Evolutionary conservation across 805 yeast genomes (phyloP).

Genomic region (Ogataea chonburiensis): DNA sequence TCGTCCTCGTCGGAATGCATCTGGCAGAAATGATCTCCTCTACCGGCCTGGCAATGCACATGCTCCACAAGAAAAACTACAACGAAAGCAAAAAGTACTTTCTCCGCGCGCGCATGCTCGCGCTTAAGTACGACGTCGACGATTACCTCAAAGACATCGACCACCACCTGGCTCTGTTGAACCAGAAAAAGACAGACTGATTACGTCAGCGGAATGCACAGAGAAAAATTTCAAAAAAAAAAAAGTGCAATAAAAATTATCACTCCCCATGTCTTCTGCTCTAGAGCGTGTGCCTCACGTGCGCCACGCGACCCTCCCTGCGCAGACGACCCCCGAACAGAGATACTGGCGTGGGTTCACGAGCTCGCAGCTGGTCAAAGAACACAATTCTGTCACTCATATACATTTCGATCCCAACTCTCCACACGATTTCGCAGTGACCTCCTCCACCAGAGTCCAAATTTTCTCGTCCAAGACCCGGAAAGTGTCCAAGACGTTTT

Average conservation of each 20-base stretch:
- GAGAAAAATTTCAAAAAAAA: conserved; percentile 10
- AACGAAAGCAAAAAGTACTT: conserved; percentile 17
- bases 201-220: conserved; percentile 2
- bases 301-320: conserved; percentile 75
- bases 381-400: conserved; percentile 87
- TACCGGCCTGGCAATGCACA: conserved; percentile 20
- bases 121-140: conserved; percentile 18
- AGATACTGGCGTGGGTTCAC: conserved; percentile 87
- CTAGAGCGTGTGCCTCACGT: conserved; percentile 62
- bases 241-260: neutral
- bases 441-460: conserved; percentile 88
- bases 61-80: conserved; percentile 10
- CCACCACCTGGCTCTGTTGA: conserved; percentile 8
- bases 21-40: conserved; percentile 21
- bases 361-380: conserved; percentile 87
- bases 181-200: conserved; percentile 2
- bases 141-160: conserved; percentile 21
- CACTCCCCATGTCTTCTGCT: conserved; percentile 69
- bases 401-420: conserved; percentile 81
- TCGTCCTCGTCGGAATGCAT: conserved; percentile 16
- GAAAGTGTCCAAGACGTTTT: conserved; percentile 82
- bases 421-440: conserved; percentile 91
- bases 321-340: conserved; percentile 87
- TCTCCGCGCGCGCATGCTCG: conserved; percentile 19
- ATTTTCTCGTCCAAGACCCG: conserved; percentile 92